A percentile compares a stretch with the other conserved stretches of the same genome.
Conservation (phyloP, 2,329 filamentous ascomycete genomes). For the Furcasterigmium furcatum region DNA sequence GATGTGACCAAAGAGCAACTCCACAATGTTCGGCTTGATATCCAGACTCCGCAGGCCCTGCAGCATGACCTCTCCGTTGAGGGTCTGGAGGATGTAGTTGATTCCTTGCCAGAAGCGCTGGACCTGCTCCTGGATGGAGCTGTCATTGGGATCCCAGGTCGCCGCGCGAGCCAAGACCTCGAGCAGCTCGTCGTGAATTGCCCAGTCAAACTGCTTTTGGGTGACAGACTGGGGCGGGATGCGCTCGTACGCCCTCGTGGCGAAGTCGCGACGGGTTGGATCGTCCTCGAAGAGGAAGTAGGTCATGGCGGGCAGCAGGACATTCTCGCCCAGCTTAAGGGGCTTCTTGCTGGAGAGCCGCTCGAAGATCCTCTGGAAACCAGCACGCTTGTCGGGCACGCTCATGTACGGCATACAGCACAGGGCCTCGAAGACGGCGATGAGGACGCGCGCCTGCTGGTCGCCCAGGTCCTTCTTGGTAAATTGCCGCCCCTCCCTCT, state of each 20-base stretch:
- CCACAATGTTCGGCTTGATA: slow-evolving; percentile 69
- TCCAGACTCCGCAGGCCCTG: slow-evolving; percentile 79
- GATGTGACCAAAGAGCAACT: slow-evolving; percentile 55
- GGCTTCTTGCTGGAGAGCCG: slow-evolving; percentile 75
- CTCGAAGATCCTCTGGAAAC: slow-evolving; percentile 82
- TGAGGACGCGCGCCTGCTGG: slow-evolving; percentile 57
- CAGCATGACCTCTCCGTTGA: slow-evolving; percentile 72
- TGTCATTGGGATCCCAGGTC: slow-evolving; percentile 37
- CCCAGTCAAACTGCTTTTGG: slow-evolving; percentile 80
- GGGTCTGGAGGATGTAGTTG: slow-evolving; percentile 66
- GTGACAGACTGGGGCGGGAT: slow-evolving; percentile 60
- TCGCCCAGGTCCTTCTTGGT: slow-evolving; percentile 42
- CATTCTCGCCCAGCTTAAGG: slow-evolving; percentile 70
- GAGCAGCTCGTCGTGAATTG: slow-evolving; percentile 70
- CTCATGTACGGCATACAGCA: slow-evolving; percentile 78
- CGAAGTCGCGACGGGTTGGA: slow-evolving; percentile 62
- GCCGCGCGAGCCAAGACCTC: slow-evolving; percentile 63
- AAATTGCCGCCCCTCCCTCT: slow-evolving; percentile 42
- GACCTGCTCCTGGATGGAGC: slow-evolving; percentile 43
- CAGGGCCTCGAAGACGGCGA: slow-evolving; percentile 83
- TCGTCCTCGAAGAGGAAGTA: slow-evolving; percentile 80
- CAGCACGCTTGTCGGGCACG: slow-evolving; percentile 42
- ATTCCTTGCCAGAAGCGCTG: slow-evolving; percentile 78
- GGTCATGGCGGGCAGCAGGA: slow-evolving; percentile 78
- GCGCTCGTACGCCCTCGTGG: slow-evolving; percentile 63